phyloP scores from a whole-genome alignment of 495 filamentous ascomycete genomes.

The Wilcoxina mikolae region DNA sequence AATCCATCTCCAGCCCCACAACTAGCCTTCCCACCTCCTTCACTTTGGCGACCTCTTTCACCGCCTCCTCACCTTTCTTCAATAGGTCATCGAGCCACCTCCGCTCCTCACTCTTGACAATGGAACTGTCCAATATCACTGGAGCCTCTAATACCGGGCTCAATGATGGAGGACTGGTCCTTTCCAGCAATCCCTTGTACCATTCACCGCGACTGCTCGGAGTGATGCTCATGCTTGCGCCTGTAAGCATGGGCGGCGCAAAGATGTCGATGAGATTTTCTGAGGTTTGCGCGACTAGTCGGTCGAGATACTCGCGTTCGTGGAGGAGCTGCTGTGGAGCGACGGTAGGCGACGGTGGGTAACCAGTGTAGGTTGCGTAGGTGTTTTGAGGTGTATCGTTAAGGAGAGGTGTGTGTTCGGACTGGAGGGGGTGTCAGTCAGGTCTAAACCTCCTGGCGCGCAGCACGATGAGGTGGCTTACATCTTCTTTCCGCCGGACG shows the following conservation, averaged over 20 bases:
- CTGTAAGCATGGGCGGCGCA: conserved; percentile 22
- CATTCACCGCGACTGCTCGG: conserved; percentile 19
- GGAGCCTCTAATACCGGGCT: conserved; percentile 18
- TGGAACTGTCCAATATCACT: conserved; percentile 20
- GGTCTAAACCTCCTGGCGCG: not conserved
- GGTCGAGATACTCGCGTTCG: conserved; percentile 28
- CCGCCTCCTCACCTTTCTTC: conserved; percentile 25
- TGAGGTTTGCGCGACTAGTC: conserved; percentile 25
- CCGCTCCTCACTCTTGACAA: conserved; percentile 23
- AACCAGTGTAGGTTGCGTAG: not conserved
- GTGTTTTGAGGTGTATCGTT: not conserved
- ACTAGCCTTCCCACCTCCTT: conserved; percentile 26
- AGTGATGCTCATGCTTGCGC: conserved; percentile 7
- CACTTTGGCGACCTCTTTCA: conserved; percentile 25
- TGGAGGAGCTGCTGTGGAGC: conserved; percentile 22
- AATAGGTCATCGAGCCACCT: conserved; percentile 23
- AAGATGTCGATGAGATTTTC: conserved; percentile 30
- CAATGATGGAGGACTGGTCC: conserved; percentile 17
- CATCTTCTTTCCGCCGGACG: not conserved
- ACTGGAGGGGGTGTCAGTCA: not conserved
- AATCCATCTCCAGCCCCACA: conserved; percentile 26
- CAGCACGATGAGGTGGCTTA: not conserved
- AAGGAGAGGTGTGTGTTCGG: not conserved
- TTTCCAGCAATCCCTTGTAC: conserved; percentile 25
- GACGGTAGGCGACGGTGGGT: conserved; percentile 18